Base-by-base conservation (phyloP, 208 protist species). In the Phytomonas serpens region DNA sequence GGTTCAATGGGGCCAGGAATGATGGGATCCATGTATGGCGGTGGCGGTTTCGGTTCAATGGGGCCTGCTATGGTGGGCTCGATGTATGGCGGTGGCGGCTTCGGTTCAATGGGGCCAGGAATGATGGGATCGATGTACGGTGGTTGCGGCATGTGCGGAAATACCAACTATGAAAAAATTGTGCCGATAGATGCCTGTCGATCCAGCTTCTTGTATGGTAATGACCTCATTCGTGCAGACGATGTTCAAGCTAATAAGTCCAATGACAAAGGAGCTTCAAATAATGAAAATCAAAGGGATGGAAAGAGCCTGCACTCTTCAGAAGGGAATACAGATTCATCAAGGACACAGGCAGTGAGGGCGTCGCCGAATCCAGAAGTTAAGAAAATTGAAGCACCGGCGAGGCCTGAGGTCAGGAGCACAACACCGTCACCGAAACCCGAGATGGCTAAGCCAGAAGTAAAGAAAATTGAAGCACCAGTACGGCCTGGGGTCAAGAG, bases 221-320 rank as follows among this genome's bases (percentile, higher is more conserved):
- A 92, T 68, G 76, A 86, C 40, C 77, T 92, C 34, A 73, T 86
- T 42, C 87, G 82, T 52, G 86, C 83, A 9, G 82, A 89, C 3
- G 75, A 85, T 31, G 87, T 81, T 73, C 79, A 82, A 38, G 29
- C 81, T 29, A 62, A 75, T 40, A 78, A 64, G n/a, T 34, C 65
- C 19, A 70, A 76, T 37, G 68, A 72, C 32, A 68, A 11, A 13
- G 37, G 11, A 40, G 37, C 37, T 11, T 13, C 37, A 40, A 40
- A 40, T 4, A 40, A 13, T 40, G 37, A 40, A 40, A 11, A 40
- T 13, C 11, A 4, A 40, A 40, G 37, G 11, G 11, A 40, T 11
- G 4, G 7, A 40, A 40, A 13, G 11, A 40, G 11, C 7, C 37
- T 11, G 37, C 4, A 40, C 7, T 11, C 7, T 40, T 40, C 37